These are phyloP conservation scores for Ajuga chamaepitys DNA, from an alignment of 257 asterid genomes.

Conservation along the genomic window DNA sequence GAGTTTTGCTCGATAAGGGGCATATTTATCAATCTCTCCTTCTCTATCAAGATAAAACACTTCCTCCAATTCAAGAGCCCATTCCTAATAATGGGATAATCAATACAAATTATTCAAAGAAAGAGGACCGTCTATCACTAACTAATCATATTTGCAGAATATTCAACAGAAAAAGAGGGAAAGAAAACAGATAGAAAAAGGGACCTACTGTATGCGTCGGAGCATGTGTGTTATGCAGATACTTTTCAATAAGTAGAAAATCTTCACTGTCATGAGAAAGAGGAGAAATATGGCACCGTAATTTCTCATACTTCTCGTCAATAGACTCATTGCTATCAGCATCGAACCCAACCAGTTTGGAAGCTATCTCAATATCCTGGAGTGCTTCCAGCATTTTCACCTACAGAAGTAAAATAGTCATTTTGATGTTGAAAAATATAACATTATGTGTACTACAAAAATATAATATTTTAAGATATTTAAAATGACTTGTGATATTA, in stretches of 20 bases:
- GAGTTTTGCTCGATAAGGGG: constrained; percentile 66
- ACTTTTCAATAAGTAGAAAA: constrained; percentile 67
- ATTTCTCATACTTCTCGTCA: constrained; percentile 78
- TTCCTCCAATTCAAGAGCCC: constrained; percentile 93
- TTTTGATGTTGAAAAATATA: not conserved
- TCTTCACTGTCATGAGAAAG: constrained; percentile 79
- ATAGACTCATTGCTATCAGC: constrained; percentile 55
- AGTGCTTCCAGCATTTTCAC: constrained; percentile 99
- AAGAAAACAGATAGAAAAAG: not conserved
- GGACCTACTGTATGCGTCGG: constrained; percentile 86
- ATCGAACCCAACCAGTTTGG: constrained; percentile 81
- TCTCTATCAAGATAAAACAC: constrained; percentile 79
- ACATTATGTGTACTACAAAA: not conserved
- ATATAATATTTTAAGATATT: no score
- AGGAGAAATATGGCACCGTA: constrained; percentile 67
- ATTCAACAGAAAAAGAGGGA: not conserved
- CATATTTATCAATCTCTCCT: constrained; percentile 78
- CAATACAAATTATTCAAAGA: not conserved
- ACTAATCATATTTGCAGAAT: not conserved
- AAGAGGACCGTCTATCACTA: not conserved
- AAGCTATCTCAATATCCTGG: constrained; percentile 97
- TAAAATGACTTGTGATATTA: no score
- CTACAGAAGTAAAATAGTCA: constrained; percentile 28
- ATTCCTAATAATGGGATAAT: constrained; percentile 44
- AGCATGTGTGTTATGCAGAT: constrained; percentile 84